Evolutionary conservation across 768 basidiomycete species (phyloP).

Genomic region (Kwoniella europaea): DNA sequence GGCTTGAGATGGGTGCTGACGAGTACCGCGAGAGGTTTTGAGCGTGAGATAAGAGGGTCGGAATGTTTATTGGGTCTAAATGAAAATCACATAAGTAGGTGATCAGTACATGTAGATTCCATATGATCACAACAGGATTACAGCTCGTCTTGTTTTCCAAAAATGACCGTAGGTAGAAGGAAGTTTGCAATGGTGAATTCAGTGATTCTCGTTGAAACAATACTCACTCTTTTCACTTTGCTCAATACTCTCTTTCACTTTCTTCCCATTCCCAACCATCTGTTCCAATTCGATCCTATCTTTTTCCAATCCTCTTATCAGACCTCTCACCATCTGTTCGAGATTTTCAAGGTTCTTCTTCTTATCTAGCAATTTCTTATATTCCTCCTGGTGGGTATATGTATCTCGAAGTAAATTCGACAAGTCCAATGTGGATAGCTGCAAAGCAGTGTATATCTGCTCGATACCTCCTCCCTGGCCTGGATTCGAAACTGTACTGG

Average conservation of each 20-base stretch:
- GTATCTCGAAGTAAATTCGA: constrained; percentile 26
- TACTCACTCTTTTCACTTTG: constrained; percentile 35
- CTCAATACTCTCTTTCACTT: constrained; percentile 30
- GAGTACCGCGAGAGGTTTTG: constrained; percentile 39
- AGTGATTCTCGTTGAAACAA: not conserved
- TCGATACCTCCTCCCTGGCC: not conserved
- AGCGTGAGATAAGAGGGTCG: constrained; percentile 36
- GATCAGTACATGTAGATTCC: too few relatives aligned
- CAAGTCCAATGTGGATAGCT: constrained; percentile 35
- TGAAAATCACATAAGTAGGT: not conserved
- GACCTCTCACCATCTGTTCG: constrained; percentile 32
- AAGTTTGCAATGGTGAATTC: not conserved
- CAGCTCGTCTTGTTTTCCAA: too few relatives aligned
- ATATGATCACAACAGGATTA: too few relatives aligned
- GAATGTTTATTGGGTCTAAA: constrained; percentile 35
- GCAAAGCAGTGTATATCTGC: constrained; percentile 30
- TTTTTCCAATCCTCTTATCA: constrained; percentile 32
- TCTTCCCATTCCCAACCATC: constrained; percentile 30
- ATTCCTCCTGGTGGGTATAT: constrained; percentile 40
- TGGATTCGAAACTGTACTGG: constrained; percentile 5
- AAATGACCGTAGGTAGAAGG: too few relatives aligned
- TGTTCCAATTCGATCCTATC: constrained; percentile 40
- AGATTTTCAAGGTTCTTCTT: constrained; percentile 33
- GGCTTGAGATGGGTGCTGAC: constrained; percentile 42
- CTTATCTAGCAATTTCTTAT: constrained; percentile 20